Conservation (phyloP, 306 rosid genomes). For the Vachellia pachyceras region DNA sequence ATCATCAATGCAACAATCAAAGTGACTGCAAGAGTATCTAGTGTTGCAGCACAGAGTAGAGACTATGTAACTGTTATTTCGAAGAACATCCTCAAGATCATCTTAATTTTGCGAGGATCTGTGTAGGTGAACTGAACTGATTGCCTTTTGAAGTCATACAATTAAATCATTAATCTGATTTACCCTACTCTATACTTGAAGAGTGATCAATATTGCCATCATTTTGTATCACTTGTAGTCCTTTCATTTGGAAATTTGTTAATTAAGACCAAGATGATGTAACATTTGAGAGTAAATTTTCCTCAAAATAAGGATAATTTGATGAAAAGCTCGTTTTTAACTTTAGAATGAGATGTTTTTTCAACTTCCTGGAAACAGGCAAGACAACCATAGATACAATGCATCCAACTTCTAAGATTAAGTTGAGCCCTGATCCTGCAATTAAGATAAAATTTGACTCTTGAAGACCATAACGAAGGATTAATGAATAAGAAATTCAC, state of each 20-base stretch:
- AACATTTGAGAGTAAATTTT: neutral
- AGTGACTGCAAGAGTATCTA: constrained; percentile 44
- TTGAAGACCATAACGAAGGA: neutral
- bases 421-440: neutral
- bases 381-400: neutral
- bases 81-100: constrained; percentile 35
- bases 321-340: neutral
- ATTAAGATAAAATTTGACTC: neutral
- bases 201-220: constrained; percentile 13
- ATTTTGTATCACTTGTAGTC: neutral
- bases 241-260: neutral
- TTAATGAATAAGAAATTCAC: neutral
- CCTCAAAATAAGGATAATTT: neutral
- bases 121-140: constrained; percentile 36
- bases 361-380: neutral
- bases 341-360: neutral
- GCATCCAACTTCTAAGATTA: neutral
- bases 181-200: neutral
- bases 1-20: constrained; percentile 32
- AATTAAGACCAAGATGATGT: neutral
- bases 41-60: constrained; percentile 43
- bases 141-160: constrained; percentile 17
- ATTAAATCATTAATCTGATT: neutral
- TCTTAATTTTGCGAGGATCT: constrained; percentile 5
- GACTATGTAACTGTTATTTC: constrained; percentile 13